These are phyloP conservation scores for Citropsis articulata DNA, from an alignment of 345 rosid species.

Conservation along the genomic window DNA sequence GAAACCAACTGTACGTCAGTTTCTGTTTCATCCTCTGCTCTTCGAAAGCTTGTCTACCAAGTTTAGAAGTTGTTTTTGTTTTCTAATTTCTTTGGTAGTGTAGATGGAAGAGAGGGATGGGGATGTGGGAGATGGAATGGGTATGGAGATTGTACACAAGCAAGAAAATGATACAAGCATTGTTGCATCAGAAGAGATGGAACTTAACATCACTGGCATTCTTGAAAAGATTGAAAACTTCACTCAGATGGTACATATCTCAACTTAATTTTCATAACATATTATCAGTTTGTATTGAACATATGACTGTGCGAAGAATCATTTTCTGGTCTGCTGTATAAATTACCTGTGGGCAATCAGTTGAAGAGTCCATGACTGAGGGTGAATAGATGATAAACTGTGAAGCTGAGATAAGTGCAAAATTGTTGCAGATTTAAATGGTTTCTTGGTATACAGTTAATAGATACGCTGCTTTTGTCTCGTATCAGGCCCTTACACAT, in stretches of 20 bases:
- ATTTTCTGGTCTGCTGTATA: background rate
- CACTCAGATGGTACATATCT: constrained; percentile 57
- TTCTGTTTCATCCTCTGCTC: constrained; percentile 1
- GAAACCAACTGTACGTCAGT: constrained; percentile 47
- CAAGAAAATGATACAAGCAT: constrained; percentile 51
- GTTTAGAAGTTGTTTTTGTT: constrained; percentile 3
- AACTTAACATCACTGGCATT: constrained; percentile 53
- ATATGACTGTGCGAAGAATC: too few species aligned
- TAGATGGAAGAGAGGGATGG: constrained; percentile 54
- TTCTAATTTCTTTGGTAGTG: background rate
- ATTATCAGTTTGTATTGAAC: background rate
- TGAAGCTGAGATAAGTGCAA: background rate
- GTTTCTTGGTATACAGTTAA: background rate
- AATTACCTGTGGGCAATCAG: background rate
- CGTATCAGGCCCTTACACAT: too few species aligned
- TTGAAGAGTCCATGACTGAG: background rate
- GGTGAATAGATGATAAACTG: background rate
- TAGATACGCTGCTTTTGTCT: background rate
- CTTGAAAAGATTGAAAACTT: constrained; percentile 74
- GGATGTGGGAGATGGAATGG: constrained; percentile 30
- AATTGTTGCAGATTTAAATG: background rate
- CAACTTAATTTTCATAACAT: background rate
- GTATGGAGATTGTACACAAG: constrained; percentile 37
- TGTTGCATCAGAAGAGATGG: constrained; percentile 79
- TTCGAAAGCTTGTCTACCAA: background rate